Conservation (phyloP, 176 grass and related monocot genomes). For the Zea luxurians region DNA sequence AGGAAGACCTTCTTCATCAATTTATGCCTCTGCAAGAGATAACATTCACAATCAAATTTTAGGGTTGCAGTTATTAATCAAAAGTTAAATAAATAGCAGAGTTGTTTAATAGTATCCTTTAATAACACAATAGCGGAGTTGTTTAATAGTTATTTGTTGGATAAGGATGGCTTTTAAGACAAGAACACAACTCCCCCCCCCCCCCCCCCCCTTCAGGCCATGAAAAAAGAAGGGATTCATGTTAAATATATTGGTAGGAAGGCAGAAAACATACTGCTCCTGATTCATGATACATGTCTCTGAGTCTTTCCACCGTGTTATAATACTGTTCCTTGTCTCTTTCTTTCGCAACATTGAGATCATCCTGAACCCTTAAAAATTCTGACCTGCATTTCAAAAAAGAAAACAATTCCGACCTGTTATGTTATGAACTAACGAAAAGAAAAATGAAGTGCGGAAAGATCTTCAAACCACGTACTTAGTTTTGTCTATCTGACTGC, state of each 20-base stretch:
- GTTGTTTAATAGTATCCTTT: conserved; percentile 15
- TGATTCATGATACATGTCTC: conserved; percentile 65
- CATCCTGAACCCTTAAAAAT: conserved; percentile 60
- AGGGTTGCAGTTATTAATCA: conserved; percentile 22
- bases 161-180: conserved; percentile 20
- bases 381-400: conserved; percentile 45
- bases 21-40: conserved; percentile 70
- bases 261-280: conserved; percentile 58
- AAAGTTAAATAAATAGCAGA: conserved; percentile 11
- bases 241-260: conserved; percentile 30
- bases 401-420: neutral
- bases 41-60: conserved; percentile 35
- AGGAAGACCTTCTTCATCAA: conserved; percentile 88
- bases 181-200: neutral
- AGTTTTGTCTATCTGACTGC: conserved; percentile 74
- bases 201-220: neutral
- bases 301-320: conserved; percentile 65
- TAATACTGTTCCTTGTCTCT: conserved; percentile 61
- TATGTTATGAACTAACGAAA: conserved; percentile 13
- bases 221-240: conserved; percentile 2
- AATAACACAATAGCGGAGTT: neutral
- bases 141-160: neutral
- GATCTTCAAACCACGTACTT: conserved; percentile 47
- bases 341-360: conserved; percentile 65
- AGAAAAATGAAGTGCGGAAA: conserved; percentile 9